These are phyloP conservation scores for Pseudogymnoascus sp. DNA, from an alignment of 2,329 filamentous ascomycete genomes.

Conservation along the genomic window DNA sequence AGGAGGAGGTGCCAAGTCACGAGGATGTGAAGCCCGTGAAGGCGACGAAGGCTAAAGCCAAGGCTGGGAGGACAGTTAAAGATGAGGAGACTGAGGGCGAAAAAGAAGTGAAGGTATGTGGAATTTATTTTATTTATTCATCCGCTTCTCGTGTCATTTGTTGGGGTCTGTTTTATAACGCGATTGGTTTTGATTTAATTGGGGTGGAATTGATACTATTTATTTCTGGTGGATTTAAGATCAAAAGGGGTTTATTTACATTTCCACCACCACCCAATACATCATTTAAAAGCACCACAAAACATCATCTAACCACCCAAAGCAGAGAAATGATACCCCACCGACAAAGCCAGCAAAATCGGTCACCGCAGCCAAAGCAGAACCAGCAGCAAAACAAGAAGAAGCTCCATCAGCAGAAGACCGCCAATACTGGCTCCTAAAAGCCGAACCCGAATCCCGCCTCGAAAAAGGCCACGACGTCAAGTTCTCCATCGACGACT, in stretches of 20 bases:
- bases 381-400: too few species aligned
- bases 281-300: too few species aligned
- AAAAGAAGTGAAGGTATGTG: neutral
- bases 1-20: neutral
- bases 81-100: conserved; percentile 23
- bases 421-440: conserved; percentile 69
- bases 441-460: conserved; percentile 81
- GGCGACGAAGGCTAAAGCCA: too few species aligned
- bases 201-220: neutral
- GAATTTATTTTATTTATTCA: neutral
- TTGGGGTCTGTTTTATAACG: too few species aligned
- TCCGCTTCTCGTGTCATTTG: too few species aligned
- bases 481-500: conserved; percentile 88
- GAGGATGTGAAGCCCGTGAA: neutral
- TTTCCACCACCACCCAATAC: too few species aligned
- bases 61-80: conserved; percentile 36
- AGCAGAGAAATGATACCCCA: too few species aligned
- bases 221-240: neutral
- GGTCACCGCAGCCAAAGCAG: too few species aligned
- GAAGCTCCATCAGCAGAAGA: conserved; percentile 13
- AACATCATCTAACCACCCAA: too few species aligned
- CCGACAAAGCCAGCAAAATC: too few species aligned
- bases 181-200: neutral
- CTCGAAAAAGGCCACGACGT: conserved; percentile 83
- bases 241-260: neutral